phyloP scores from a whole-genome alignment of 805 yeast species.

The Nakazawaea ernobii region DNA sequence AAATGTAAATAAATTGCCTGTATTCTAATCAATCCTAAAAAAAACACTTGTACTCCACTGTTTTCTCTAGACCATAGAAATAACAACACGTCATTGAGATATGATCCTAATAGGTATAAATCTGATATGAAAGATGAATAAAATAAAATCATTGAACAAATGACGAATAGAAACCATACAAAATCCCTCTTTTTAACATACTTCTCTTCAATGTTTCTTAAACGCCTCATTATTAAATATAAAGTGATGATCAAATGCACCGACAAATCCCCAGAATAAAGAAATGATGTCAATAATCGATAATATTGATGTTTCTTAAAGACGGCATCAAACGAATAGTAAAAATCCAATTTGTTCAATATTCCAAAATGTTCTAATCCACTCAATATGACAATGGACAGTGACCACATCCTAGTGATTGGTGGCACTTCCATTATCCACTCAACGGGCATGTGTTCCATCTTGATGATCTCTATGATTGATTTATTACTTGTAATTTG shows the following conservation, averaged over 20 bases:
- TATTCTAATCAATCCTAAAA: conserved; percentile 36
- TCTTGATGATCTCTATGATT: conserved; percentile 21
- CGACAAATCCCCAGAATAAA: conserved; percentile 35
- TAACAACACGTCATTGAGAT: conserved; percentile 30
- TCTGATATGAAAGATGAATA: conserved; percentile 24
- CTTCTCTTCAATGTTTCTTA: conserved; percentile 32
- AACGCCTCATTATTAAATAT: conserved; percentile 31
- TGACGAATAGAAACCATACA: conserved; percentile 30
- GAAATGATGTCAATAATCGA: conserved; percentile 30
- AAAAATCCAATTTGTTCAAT: conserved; percentile 24
- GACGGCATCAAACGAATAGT: conserved; percentile 31
- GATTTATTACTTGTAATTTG: too few relatives aligned
- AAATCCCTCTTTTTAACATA: conserved; percentile 27
- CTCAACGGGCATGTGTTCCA: conserved; percentile 33
- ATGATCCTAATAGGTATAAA: conserved; percentile 30
- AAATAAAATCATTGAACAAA: conserved; percentile 23
- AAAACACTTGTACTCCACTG: conserved; percentile 32
- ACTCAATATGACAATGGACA: conserved; percentile 27
- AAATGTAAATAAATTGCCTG: conserved; percentile 40
- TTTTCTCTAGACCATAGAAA: conserved; percentile 44
- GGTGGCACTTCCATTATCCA: conserved; percentile 39
- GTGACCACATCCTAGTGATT: conserved; percentile 34
- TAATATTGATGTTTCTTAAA: conserved; percentile 32
- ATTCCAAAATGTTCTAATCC: conserved; percentile 27
- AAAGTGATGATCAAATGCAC: conserved; percentile 28